A percentile compares a stretch with the other conserved stretches of the same genome.
Conservation (phyloP, 1,284 basidiomycete species). For the Anthracocystis setariae region DNA sequence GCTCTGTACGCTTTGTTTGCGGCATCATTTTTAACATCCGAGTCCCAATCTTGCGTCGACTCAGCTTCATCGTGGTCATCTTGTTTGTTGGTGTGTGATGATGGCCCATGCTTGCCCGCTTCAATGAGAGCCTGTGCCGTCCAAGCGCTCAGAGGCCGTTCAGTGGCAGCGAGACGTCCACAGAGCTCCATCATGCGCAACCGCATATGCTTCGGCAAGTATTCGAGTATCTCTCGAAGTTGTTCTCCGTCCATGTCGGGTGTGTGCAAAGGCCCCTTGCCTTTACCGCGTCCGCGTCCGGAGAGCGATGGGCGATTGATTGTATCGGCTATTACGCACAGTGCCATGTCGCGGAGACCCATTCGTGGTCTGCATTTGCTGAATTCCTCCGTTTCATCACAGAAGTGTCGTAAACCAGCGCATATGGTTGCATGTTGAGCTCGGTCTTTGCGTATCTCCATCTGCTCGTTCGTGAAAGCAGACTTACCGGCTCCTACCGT, state of each 20-base stretch:
- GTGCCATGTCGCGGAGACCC: conserved; percentile 28
- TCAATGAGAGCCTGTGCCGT: conserved; percentile 21
- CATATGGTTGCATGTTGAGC: conserved; percentile 3
- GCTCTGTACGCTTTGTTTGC: too few species aligned
- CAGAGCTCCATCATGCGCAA: conserved; percentile 26
- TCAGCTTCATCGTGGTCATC: neutral
- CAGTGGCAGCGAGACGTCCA: conserved; percentile 26
- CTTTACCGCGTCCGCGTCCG: neutral
- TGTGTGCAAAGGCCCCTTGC: neutral
- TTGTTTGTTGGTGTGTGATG: neutral
- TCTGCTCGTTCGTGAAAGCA: neutral
- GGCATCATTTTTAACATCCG: conserved; percentile 3
- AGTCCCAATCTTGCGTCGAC: conserved; percentile 14
- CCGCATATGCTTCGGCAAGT: conserved; percentile 29
- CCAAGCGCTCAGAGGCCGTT: conserved; percentile 23
- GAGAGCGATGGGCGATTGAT: conserved; percentile 10
- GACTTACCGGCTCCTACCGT: neutral
- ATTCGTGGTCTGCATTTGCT: neutral
- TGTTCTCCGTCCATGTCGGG: conserved; percentile 9
- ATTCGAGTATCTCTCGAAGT: conserved; percentile 18
- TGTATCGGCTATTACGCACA: conserved; percentile 34
- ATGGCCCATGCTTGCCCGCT: neutral
- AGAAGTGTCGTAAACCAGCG: conserved; percentile 14
- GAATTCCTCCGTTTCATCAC: neutral
- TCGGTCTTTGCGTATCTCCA: neutral